A percentile compares a stretch with the other conserved stretches of the same genome.
Conservation (phyloP, 2,329 filamentous ascomycete species). For the Alternaria sp. region DNA sequence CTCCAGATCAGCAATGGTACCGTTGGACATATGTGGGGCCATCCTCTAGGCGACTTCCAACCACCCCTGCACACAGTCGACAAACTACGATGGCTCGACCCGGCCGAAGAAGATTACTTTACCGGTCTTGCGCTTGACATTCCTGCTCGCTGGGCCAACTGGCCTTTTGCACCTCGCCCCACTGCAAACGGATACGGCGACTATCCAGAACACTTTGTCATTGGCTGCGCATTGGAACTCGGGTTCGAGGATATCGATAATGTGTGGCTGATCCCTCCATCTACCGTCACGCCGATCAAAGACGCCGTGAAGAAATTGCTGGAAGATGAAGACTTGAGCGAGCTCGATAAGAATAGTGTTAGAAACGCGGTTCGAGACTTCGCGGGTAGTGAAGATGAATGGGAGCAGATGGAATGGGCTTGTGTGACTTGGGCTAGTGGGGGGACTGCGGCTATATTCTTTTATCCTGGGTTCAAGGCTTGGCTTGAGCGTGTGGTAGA, state of each 20-base stretch:
- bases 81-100: not conserved
- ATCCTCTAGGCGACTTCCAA: not conserved
- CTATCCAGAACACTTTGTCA: not conserved
- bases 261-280: not conserved
- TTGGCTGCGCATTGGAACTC: not conserved
- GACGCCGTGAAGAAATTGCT: not conserved
- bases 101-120: not conserved
- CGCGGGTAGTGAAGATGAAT: not conserved
- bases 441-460: not conserved
- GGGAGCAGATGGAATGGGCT: not conserved
- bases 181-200: not conserved
- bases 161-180: not conserved
- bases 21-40: not conserved
- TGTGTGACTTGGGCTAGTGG: constrained; percentile 1
- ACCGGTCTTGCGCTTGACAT: not conserved
- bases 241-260: not conserved
- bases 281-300: not conserved
- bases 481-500: not conserved
- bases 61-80: not conserved
- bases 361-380: not conserved
- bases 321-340: not conserved
- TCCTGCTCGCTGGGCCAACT: not conserved
- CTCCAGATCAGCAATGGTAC: not conserved
- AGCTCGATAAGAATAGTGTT: not conserved
- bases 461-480: not conserved